phyloP scores from a whole-genome alignment of 306 rosid genomes.

The Trifolium fragiferum region DNA sequence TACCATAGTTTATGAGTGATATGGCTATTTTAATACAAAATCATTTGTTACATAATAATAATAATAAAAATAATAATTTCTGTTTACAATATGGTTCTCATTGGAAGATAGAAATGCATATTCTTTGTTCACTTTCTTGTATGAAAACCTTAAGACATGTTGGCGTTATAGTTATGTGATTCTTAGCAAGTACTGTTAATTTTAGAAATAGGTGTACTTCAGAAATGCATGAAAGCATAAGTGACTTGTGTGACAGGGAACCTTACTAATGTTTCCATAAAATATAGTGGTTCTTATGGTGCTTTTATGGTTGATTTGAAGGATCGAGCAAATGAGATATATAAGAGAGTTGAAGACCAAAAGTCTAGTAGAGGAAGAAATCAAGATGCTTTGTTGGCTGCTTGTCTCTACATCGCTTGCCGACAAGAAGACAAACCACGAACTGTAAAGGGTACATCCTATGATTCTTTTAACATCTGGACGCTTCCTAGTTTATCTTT shows the following conservation, averaged over 20 bases:
- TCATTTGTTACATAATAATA: neutral
- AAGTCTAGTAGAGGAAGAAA: conserved; percentile 98
- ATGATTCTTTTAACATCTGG: conserved; percentile 71
- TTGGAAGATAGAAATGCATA: neutral
- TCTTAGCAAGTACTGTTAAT: neutral
- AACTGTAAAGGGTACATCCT: conserved; percentile 93
- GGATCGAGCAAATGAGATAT: conserved; percentile 99
- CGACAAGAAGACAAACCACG: conserved; percentile 98
- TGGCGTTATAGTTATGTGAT: neutral
- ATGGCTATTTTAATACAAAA: neutral
- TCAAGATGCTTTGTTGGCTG: conserved; percentile 98
- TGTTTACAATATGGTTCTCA: neutral
- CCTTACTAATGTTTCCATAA: neutral
- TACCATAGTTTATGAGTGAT: neutral
- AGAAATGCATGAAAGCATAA: neutral
- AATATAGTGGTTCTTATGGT: conserved; percentile 37
- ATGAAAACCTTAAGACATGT: neutral
- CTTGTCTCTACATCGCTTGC: conserved; percentile 98
- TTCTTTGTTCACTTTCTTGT: conserved; percentile 5
- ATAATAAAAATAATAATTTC: neutral
- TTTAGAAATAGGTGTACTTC: neutral
- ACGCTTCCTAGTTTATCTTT: conserved; percentile 69
- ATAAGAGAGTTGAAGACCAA: conserved; percentile 95
- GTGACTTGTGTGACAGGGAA: neutral
- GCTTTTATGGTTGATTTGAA: conserved; percentile 46